These are phyloP conservation scores for Cladosporium sp. DNA, from an alignment of 2,329 filamentous ascomycete genomes.

Conservation along the genomic window DNA sequence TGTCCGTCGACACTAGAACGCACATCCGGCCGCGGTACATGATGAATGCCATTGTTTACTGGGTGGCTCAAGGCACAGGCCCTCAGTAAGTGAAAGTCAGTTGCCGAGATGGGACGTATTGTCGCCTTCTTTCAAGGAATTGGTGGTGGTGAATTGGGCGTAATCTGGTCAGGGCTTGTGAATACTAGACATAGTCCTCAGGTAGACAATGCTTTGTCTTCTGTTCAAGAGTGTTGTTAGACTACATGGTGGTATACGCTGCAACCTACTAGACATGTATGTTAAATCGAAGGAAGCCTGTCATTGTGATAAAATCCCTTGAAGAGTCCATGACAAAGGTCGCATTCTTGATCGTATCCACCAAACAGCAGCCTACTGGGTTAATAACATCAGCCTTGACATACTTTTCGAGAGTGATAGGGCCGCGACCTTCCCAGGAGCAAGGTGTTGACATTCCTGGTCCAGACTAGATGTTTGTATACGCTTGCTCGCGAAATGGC, in stretches of 20 bases:
- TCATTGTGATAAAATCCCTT: not conserved
- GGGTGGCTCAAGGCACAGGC: not conserved
- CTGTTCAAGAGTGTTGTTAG: not conserved
- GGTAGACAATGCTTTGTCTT: not conserved
- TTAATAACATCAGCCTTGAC: not conserved
- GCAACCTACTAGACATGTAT: not conserved
- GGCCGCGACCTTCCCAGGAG: not conserved
- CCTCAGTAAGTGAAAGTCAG: not conserved
- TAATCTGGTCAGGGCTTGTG: not conserved
- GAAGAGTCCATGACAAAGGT: not conserved
- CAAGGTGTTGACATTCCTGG: not conserved
- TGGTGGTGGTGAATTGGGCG: not conserved
- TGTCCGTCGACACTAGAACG: not conserved
- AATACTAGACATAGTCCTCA: not conserved
- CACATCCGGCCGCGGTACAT: not conserved
- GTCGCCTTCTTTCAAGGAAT: not conserved
- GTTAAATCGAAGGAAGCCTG: not conserved
- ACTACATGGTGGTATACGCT: not conserved
- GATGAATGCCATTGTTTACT: conserved; percentile 1
- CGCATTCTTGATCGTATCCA: not conserved
- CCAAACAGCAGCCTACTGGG: not conserved
- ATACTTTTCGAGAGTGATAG: not conserved
- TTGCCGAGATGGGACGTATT: not conserved
- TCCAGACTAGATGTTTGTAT: not conserved
- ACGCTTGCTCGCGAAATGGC: not conserved